Percentiles rank a stretch among this genome's conserved stretches.
These are phyloP conservation scores for Coemansia sp. DNA, from an alignment of 192 early-diverging fungal species.

Conservation along the genomic window DNA sequence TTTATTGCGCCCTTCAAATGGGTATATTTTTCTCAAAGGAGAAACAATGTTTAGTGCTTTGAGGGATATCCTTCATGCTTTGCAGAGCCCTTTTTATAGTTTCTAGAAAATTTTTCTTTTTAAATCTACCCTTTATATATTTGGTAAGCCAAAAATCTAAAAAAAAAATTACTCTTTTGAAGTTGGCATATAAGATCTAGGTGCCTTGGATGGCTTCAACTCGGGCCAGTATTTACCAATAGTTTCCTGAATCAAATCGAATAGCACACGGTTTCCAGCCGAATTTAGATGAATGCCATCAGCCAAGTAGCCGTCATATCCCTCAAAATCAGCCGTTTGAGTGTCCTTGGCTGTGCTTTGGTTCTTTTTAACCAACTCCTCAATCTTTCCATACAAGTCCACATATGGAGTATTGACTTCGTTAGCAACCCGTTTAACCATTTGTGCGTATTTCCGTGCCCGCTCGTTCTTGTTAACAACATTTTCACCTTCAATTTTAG, in stretches of 20 bases:
- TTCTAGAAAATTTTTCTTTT: no score
- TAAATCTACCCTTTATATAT: no score
- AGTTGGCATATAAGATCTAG: neutral
- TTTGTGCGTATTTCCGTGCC: neutral
- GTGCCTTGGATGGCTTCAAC: neutral
- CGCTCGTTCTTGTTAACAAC: neutral
- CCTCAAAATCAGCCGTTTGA: neutral
- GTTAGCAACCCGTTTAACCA: neutral
- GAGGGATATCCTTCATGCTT: no score
- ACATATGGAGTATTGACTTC: neutral
- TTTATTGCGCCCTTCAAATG: no score
- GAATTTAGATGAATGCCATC: neutral
- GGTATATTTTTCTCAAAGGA: no score
- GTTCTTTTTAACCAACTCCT: neutral
- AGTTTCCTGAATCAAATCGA: neutral
- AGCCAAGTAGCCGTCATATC: conserved; percentile 1
- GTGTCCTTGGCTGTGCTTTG: neutral
- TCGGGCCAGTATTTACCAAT: neutral
- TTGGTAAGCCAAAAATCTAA: no score
- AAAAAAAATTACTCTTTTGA: no score
- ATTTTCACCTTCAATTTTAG: neutral
- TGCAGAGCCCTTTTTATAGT: no score
- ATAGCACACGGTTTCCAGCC: neutral
- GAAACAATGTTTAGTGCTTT: no score
- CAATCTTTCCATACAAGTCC: neutral